phyloP scores from a whole-genome alignment of 257 asterid species.

The Nicotiana noctiflora region DNA sequence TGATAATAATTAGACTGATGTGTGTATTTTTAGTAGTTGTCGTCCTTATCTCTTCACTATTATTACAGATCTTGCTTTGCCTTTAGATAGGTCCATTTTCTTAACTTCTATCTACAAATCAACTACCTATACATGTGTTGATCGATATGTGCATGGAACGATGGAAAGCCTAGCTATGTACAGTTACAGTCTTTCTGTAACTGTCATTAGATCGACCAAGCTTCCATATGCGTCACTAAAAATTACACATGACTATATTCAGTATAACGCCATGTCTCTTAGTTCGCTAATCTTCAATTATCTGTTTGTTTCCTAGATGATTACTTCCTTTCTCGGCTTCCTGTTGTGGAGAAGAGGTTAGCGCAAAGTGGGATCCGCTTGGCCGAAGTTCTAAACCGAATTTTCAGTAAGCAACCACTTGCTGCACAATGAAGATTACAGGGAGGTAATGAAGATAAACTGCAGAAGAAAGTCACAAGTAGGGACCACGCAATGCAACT shows the following conservation, averaged over 20 bases:
- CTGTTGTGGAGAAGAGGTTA: constrained; percentile 71
- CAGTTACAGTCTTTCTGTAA: neutral
- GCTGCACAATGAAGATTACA: constrained; percentile 39
- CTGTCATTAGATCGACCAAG: neutral
- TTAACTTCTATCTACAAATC: neutral
- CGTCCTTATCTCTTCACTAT: neutral
- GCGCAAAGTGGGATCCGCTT: constrained; percentile 77
- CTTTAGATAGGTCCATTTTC: neutral
- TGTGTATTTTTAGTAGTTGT: neutral
- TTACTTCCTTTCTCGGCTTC: constrained; percentile 75
- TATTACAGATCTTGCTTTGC: neutral
- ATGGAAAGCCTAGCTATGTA: neutral
- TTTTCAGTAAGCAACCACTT: constrained; percentile 35
- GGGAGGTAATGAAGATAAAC: constrained; percentile 1
- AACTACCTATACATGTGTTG: neutral
- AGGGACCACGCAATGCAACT: neutral
- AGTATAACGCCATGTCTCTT: neutral
- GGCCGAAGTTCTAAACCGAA: constrained; percentile 74
- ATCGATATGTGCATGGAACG: neutral
- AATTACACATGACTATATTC: neutral
- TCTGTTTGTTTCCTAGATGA: constrained; percentile 40
- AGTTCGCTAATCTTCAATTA: constrained; percentile 3
- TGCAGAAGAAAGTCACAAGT: neutral
- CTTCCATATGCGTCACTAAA: neutral
- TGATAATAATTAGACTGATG: neutral